Conservation (phyloP, 163 green algal species). For the Chloromonas sp. region DNA sequence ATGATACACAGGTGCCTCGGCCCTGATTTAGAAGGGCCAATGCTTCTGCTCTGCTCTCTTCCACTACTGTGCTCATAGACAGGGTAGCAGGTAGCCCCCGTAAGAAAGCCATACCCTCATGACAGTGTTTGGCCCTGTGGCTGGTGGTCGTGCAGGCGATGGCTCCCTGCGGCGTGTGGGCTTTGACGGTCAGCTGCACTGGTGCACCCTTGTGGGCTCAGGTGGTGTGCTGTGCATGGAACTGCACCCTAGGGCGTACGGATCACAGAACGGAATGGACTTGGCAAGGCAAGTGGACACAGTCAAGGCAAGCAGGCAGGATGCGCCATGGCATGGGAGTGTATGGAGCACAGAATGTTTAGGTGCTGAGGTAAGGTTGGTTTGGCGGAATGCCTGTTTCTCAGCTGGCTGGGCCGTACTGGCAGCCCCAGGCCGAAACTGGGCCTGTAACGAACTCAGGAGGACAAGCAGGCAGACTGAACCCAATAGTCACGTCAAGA, state of each 20-base stretch:
- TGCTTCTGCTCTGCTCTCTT: background rate
- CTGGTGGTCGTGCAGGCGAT: conserved; percentile 17
- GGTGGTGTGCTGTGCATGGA: conserved; percentile 49
- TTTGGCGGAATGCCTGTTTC: background rate
- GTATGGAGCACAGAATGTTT: background rate
- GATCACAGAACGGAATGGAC: background rate
- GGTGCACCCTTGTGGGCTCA: conserved; percentile 8
- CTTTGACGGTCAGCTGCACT: conserved; percentile 13
- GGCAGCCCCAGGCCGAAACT: too few species aligned
- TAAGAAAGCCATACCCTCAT: too few species aligned
- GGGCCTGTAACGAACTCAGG: too few species aligned
- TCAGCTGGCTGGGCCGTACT: background rate
- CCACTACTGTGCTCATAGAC: background rate
- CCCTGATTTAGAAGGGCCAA: background rate
- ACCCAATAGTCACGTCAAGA: too few species aligned
- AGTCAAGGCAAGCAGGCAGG: too few species aligned
- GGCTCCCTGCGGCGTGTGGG: conserved; percentile 10
- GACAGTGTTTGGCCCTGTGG: background rate
- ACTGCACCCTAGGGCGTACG: conserved; percentile 18
- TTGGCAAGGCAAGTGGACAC: background rate
- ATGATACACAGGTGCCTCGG: background rate
- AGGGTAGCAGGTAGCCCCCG: too few species aligned
- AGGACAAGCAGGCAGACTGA: too few species aligned
- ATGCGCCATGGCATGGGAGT: background rate
- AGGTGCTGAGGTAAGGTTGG: background rate